Percentiles rank a stretch among this genome's conserved stretches.
Conservation (phyloP, 306 rosid genomes). For the Hippophae tibetana region DNA sequence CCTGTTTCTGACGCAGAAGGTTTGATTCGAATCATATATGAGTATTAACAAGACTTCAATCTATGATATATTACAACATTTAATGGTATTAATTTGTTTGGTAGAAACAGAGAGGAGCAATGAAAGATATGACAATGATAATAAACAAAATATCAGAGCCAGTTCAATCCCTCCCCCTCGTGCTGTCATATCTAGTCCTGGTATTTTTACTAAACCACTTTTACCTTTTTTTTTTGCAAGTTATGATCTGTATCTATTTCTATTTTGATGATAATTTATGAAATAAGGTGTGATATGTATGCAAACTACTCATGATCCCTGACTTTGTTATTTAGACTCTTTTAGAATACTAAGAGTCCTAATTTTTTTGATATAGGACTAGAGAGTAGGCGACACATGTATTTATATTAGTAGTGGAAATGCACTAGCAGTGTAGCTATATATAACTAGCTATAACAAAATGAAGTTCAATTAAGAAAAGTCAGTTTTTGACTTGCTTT, state of each 20-base stretch:
- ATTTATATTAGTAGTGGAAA: no score
- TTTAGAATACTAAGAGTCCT: no score
- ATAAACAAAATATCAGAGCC: slow-evolving; percentile 43
- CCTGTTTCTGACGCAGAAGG: slow-evolving; percentile 34
- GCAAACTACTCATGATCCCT: no score
- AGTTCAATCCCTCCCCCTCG: slow-evolving; percentile 65
- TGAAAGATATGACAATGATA: slow-evolving; percentile 27
- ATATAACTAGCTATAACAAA: no score
- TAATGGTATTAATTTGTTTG: slow-evolving; percentile 18
- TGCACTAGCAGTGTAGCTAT: no score
- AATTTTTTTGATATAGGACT: no score
- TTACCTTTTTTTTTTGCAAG: neutral
- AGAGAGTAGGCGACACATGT: no score
- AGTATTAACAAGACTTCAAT: neutral
- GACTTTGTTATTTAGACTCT: no score
- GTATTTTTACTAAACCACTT: slow-evolving; percentile 27
- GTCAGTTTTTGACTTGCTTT: no score
- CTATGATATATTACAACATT: neutral
- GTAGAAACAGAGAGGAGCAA: slow-evolving; percentile 32
- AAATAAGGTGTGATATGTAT: neutral
- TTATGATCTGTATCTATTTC: slow-evolving; percentile 6
- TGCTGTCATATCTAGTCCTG: slow-evolving; percentile 83
- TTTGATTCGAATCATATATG: slow-evolving; percentile 7
- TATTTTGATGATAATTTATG: neutral
- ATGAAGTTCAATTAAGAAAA: no score